phyloP scores from a whole-genome alignment of 805 yeast genomes.

The Saturnispora sekii region DNA sequence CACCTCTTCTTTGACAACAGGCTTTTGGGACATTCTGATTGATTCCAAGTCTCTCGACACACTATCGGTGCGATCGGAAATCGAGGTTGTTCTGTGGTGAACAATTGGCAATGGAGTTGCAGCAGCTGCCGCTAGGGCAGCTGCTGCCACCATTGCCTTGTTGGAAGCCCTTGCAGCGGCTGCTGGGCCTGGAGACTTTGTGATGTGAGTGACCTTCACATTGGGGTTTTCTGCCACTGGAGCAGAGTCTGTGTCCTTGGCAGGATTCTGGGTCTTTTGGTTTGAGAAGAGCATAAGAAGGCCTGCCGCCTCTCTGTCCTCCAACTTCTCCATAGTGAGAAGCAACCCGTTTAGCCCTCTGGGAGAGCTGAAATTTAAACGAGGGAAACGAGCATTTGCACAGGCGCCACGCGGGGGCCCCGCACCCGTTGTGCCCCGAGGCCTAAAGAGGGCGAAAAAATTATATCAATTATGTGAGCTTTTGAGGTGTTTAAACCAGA shows the following conservation, averaged over 20 bases:
- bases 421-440: not conserved
- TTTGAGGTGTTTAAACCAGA: not conserved
- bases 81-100: not conserved
- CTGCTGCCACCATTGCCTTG: conserved; percentile 69
- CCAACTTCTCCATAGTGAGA: conserved; percentile 9
- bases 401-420: not conserved
- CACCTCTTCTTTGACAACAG: not conserved
- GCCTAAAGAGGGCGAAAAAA: not conserved
- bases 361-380: not conserved
- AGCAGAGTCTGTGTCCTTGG: not conserved
- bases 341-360: too few species aligned
- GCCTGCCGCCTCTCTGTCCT: conserved; percentile 32
- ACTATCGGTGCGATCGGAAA: conserved; percentile 1
- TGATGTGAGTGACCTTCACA: conserved; percentile 11
- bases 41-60: conserved; percentile 1
- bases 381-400: not conserved
- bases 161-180: conserved; percentile 28
- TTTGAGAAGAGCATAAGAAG: conserved; percentile 30
- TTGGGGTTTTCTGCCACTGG: not conserved
- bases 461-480: not conserved
- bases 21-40: not conserved
- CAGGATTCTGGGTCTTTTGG: conserved; percentile 14
- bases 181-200: conserved; percentile 31
- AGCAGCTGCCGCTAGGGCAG: conserved; percentile 77
- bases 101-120: conserved; percentile 56